Evolutionary conservation across 2,329 filamentous ascomycete genomes (phyloP).

Genomic region (Shiraia sp.): DNA sequence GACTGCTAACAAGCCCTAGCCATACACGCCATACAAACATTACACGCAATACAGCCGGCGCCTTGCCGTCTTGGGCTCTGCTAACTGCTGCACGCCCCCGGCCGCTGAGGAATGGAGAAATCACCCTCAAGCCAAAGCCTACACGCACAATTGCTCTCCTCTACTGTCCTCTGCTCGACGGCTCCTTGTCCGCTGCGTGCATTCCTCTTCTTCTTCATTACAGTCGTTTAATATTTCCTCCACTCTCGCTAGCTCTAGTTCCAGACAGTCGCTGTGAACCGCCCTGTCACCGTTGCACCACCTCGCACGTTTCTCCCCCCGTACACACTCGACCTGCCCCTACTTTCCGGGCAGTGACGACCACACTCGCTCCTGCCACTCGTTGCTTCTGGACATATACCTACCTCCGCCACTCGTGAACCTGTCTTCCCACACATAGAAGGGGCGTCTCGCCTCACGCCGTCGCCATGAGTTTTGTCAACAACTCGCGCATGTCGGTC

Average conservation of each 20-base stretch:
- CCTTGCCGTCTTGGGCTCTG: no score
- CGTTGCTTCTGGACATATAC: no score
- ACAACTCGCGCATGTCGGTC: constrained; percentile 62
- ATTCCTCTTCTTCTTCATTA: constrained; percentile 29
- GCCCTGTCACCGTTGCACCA: constrained; percentile 3
- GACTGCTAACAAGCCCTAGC: constrained; percentile 21
- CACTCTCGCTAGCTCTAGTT: constrained; percentile 22
- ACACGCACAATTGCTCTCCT: constrained; percentile 11
- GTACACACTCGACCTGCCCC: constrained; percentile 2
- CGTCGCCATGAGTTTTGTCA: constrained; percentile 54
- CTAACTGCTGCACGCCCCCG: constrained; percentile 11
- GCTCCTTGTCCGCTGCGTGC: constrained; percentile 16
- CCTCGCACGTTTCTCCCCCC: constrained; percentile 9
- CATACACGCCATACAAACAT: constrained; percentile 12
- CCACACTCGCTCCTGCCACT: no score
- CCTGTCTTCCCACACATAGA: constrained; percentile 11
- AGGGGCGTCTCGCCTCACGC: constrained; percentile 31
- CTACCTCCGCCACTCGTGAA: no score
- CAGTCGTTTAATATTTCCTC: constrained; percentile 31
- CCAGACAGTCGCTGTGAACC: background rate
- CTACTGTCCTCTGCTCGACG: constrained; percentile 14
- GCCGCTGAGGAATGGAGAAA: constrained; percentile 25
- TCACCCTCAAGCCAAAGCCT: constrained; percentile 24
- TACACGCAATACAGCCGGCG: no score
- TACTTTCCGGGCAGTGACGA: constrained; percentile 11